Base-by-base conservation (phyloP, 228 moss, liverwort and hornwort genomes). In the Sphagnum magellanicum region DNA sequence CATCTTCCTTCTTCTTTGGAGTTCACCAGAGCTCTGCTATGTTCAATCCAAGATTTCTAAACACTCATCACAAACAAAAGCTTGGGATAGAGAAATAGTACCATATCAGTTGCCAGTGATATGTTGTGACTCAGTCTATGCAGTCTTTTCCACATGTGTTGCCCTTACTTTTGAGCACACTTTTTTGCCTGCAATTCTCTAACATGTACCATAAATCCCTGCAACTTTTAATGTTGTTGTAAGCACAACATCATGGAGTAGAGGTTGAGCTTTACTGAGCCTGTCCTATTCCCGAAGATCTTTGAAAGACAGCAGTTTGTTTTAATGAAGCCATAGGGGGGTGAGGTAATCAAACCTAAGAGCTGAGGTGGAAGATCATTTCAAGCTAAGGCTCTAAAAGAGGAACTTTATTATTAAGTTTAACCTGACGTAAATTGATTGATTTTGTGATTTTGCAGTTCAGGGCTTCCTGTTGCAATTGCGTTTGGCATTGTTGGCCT, bases 401-500 rank as follows among this genome's bases (percentile, higher is more conserved):
- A 48, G 11, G 52, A 52, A 12, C 64, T 14, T 52, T 16, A 10
- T 32, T 32, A 32, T 32, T 32, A 2, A 32, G 32, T 32, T 32
- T 32, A 32, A 32, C 32, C 47, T 13, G 13, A 32, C 16, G 1
- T 48, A 46, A 46, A 11, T 14, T 59, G 5, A 14, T 70, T 12
- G 8, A 8, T 59, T 59, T 69, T 80, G 70, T 68, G 68, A 49
- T 49, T 69, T 71, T 57, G 78, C 84, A 88, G 88, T 57, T 48
- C 75, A 65, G 78, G 55, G 50, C 71, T 88, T 66, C 88, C 88
- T 4, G 74, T 88, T 63, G 84, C 66, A 15, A 85, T 84, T 72
- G 84, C 78, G 13, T 57, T 84, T 48, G 88, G 84, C 70, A 71
- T 70, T 50, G 89, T 89, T 62, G 75, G 74, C 66, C 88, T 96